Evolutionary conservation across 306 rosid species (phyloP).

Genomic region (Luffa acutangula): DNA sequence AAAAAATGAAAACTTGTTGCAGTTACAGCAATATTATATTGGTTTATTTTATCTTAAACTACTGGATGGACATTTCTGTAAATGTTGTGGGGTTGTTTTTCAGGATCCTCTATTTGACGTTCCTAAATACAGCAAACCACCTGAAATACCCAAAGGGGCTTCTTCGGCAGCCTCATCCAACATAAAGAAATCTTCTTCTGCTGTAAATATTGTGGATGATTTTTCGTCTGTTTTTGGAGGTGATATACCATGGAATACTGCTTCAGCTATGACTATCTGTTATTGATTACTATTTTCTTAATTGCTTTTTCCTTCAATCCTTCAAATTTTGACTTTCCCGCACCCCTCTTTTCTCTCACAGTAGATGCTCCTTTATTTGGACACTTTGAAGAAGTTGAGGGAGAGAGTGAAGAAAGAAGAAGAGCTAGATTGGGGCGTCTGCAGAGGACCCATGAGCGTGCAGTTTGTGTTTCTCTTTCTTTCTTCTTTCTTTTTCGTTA

Average conservation of each 20-base stretch:
- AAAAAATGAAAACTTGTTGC: conserved; percentile 4
- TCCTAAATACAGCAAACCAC: conserved; percentile 27
- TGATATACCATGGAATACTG: conserved; percentile 23
- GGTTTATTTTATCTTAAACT: conserved; percentile 21
- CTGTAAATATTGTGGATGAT: conserved; percentile 40
- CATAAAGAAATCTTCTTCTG: conserved; percentile 48
- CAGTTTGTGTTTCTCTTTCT: conserved; percentile 41
- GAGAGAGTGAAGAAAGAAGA: conserved; percentile 85
- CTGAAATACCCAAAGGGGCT: conserved; percentile 34
- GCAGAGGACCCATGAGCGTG: conserved; percentile 57
- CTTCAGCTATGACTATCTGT: conserved; percentile 7
- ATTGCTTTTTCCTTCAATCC: not conserved
- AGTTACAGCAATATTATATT: conserved; percentile 3
- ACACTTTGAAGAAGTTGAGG: conserved; percentile 63
- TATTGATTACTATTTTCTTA: not conserved
- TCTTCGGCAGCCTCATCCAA: conserved; percentile 34
- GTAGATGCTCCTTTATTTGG: conserved; percentile 41
- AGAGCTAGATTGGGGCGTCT: conserved; percentile 62
- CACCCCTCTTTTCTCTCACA: conserved; percentile 11
- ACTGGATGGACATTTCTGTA: not conserved
- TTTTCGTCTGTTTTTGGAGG: conserved; percentile 62
- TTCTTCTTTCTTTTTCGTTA: conserved; percentile 5
- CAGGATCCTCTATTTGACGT: conserved; percentile 53
- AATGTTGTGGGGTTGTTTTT: not conserved
- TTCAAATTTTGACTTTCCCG: not conserved